Conservation (phyloP, 169 alveolate species). For the Plasmodium vinckei region DNA sequence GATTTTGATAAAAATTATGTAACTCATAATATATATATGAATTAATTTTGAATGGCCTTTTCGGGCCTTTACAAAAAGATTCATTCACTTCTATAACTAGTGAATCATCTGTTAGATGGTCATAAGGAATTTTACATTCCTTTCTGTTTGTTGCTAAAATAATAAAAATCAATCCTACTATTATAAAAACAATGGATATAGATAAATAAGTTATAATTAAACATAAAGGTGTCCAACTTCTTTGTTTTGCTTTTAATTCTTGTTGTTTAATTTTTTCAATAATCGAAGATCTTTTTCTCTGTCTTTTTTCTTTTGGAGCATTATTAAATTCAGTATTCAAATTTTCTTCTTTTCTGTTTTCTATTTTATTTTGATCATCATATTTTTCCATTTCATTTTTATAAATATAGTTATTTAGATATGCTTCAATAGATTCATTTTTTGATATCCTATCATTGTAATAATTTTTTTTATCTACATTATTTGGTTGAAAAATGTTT, state of each 20-base stretch:
- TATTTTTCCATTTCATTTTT: too few species aligned
- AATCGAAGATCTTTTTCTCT: slow-evolving; percentile 14
- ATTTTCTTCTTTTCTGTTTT: too few species aligned
- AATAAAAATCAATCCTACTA: slow-evolving; percentile 68
- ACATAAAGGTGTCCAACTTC: slow-evolving; percentile 65
- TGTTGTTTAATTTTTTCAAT: slow-evolving; percentile 69
- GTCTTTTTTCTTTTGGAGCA: slow-evolving; percentile 7
- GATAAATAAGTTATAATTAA: slow-evolving; percentile 37
- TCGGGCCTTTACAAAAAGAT: slow-evolving; percentile 56
- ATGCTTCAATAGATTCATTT: too few species aligned
- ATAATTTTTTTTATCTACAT: too few species aligned
- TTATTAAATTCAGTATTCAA: neutral
- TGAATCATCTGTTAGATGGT: neutral
- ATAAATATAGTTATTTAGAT: too few species aligned
- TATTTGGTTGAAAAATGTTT: too few species aligned
- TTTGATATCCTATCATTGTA: too few species aligned
- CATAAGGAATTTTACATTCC: slow-evolving; percentile 76
- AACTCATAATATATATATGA: slow-evolving; percentile 79
- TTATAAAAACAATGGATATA: slow-evolving; percentile 28
- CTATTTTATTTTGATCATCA: too few species aligned
- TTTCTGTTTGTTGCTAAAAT: slow-evolving; percentile 49
- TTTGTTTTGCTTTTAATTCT: slow-evolving; percentile 45
- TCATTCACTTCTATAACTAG: slow-evolving; percentile 44
- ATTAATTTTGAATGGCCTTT: slow-evolving; percentile 66
- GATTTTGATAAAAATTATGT: slow-evolving; percentile 83